Evolutionary conservation across 805 yeast species (phyloP).

Genomic region (Kluyveromyces siamensis): DNA sequence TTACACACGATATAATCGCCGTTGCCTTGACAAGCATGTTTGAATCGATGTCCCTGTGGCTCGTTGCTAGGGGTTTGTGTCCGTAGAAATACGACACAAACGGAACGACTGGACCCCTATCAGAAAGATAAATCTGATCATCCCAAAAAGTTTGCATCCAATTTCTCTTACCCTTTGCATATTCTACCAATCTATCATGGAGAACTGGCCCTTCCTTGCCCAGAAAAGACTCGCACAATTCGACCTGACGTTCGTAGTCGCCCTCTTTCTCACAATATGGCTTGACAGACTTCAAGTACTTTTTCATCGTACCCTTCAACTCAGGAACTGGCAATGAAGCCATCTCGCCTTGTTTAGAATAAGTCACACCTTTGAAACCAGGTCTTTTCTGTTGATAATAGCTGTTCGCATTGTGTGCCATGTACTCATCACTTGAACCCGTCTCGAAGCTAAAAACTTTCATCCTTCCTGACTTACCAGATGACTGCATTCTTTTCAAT

Average conservation of each 20-base stretch:
- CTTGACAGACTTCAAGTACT: slow-evolving; percentile 62
- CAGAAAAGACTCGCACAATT: slow-evolving; percentile 57
- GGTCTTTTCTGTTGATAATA: slow-evolving; percentile 14
- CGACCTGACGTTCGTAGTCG: slow-evolving; percentile 40
- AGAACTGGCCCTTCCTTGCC: slow-evolving; percentile 59
- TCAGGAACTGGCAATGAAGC: slow-evolving; percentile 87
- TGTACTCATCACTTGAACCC: slow-evolving; percentile 20
- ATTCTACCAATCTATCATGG: slow-evolving; percentile 53
- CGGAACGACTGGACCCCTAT: slow-evolving; percentile 92
- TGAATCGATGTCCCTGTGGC: slow-evolving; percentile 40
- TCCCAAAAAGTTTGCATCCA: slow-evolving; percentile 96
- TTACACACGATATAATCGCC: slow-evolving; percentile 56
- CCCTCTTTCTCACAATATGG: slow-evolving; percentile 52
- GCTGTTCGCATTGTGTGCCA: slow-evolving; percentile 16
- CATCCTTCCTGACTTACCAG: not conserved
- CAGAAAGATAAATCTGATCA: slow-evolving; percentile 80
- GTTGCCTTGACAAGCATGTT: slow-evolving; percentile 70
- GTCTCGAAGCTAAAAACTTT: slow-evolving; percentile 15
- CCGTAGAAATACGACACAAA: slow-evolving; percentile 84
- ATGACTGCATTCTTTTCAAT: not conserved
- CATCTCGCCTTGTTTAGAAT: slow-evolving; percentile 58
- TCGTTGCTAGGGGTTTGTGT: slow-evolving; percentile 52
- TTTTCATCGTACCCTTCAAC: slow-evolving; percentile 56
- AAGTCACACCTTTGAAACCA: slow-evolving; percentile 53
- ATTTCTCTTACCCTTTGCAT: slow-evolving; percentile 55